Conservation (phyloP, 148 eudicot genomes). For the Cornus florida region DNA sequence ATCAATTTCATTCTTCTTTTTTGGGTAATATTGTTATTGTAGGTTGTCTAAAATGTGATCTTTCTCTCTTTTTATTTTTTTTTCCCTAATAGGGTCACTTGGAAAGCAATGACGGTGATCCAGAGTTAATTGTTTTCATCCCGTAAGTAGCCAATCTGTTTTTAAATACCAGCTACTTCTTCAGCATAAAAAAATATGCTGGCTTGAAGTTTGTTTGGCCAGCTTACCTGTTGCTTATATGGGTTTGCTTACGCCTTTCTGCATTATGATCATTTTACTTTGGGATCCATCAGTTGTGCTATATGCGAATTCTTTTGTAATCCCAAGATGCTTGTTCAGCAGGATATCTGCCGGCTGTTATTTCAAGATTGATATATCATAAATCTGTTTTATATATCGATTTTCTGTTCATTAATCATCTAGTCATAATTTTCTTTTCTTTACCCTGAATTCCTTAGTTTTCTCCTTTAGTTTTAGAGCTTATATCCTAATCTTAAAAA, state of each 20-base stretch:
- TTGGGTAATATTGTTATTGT: too few relatives aligned
- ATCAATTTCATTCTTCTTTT: background rate
- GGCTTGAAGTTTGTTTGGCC: constrained; percentile 5
- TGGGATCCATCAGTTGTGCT: background rate
- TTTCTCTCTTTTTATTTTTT: background rate
- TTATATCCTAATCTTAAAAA: too few relatives aligned
- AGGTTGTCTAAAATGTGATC: background rate
- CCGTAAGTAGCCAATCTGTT: constrained; percentile 61
- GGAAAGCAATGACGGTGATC: constrained; percentile 98
- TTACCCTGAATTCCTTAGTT: background rate
- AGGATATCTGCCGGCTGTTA: background rate
- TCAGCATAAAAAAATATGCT: constrained; percentile 3
- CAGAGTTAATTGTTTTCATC: constrained; percentile 87
- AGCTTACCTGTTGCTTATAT: background rate
- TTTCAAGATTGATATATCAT: background rate
- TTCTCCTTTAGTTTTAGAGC: background rate
- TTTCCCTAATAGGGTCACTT: constrained; percentile 60
- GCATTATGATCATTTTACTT: background rate
- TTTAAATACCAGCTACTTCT: background rate
- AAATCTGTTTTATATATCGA: background rate
- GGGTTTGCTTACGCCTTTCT: background rate
- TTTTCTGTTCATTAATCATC: background rate
- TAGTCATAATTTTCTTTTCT: background rate
- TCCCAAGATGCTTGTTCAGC: background rate
- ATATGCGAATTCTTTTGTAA: background rate